phyloP scores from a whole-genome alignment of 2,329 filamentous ascomycete species.

The Neocucurbitaria cava region DNA sequence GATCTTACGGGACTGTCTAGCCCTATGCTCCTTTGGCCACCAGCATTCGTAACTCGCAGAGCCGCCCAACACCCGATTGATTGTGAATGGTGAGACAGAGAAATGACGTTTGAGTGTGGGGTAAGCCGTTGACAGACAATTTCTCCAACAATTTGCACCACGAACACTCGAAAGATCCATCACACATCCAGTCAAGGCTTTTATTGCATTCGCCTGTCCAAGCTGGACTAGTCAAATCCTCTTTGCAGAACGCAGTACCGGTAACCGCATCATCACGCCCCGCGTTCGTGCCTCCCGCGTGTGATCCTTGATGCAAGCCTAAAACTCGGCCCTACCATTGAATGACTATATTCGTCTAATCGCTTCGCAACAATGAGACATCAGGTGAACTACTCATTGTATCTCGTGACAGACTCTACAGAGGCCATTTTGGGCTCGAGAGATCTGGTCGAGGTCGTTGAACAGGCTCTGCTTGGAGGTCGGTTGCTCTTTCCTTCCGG shows the following conservation, averaged over 20 bases:
- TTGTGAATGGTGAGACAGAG: background rate
- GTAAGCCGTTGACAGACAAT: background rate
- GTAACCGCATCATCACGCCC: background rate
- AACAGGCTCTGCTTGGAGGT: constrained; percentile 77
- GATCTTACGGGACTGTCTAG: background rate
- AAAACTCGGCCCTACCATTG: background rate
- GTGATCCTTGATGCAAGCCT: background rate
- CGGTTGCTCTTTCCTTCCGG: constrained; percentile 22
- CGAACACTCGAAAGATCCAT: background rate
- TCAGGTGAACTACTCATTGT: constrained; percentile 77
- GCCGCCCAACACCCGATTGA: background rate
- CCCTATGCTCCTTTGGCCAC: background rate
- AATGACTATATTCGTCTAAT: constrained; percentile 23
- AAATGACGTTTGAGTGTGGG: background rate
- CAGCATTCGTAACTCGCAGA: background rate
- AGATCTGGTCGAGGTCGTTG: constrained; percentile 76
- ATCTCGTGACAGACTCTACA: constrained; percentile 94
- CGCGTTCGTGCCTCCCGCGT: too few species aligned
- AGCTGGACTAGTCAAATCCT: background rate
- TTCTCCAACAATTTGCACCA: background rate
- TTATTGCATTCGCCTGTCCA: background rate
- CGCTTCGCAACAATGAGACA: constrained; percentile 49
- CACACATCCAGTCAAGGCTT: background rate
- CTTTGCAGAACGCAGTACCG: background rate
- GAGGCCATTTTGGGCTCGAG: constrained; percentile 76